Conservation (phyloP, 1,284 basidiomycete genomes). For the Puccinia coronata region DNA sequence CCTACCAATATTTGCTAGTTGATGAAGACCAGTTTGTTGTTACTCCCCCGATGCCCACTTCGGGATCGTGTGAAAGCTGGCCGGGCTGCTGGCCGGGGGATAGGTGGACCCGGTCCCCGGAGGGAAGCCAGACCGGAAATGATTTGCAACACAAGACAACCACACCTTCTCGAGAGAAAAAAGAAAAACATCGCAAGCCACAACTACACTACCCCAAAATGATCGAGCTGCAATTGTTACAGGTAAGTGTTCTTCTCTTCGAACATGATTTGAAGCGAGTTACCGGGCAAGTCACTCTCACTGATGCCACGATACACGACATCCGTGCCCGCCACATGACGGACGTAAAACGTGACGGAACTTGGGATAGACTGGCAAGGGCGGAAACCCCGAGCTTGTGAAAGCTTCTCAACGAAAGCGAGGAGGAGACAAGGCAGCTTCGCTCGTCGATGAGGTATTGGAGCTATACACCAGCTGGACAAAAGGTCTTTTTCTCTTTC, state of each 20-base stretch:
- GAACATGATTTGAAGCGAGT: background rate
- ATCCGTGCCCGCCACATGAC: too few species aligned
- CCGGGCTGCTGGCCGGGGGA: too few species aligned
- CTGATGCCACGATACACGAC: background rate
- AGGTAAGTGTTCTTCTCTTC: constrained; percentile 1
- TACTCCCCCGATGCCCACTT: too few species aligned
- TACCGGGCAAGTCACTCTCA: background rate
- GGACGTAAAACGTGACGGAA: background rate
- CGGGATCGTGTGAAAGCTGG: too few species aligned
- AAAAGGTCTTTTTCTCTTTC: constrained; percentile 55
- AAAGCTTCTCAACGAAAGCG: constrained; percentile 90
- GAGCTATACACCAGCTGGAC: constrained; percentile 90
- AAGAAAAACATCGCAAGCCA: too few species aligned
- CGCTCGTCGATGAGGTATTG: constrained; percentile 90
- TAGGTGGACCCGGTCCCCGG: too few species aligned
- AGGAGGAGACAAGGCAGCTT: constrained; percentile 68
- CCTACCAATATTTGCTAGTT: too few species aligned
- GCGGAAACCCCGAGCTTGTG: constrained; percentile 90
- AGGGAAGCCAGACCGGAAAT: too few species aligned
- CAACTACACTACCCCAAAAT: too few species aligned
- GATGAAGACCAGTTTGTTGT: too few species aligned
- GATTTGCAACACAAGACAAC: too few species aligned
- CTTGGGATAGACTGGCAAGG: constrained; percentile 60
- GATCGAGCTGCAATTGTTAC: constrained; percentile 47
- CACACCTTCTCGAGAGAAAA: too few species aligned